Evolutionary conservation across 1,284 basidiomycete genomes (phyloP).

Genomic region (Cutaneotrichosporon sp.): DNA sequence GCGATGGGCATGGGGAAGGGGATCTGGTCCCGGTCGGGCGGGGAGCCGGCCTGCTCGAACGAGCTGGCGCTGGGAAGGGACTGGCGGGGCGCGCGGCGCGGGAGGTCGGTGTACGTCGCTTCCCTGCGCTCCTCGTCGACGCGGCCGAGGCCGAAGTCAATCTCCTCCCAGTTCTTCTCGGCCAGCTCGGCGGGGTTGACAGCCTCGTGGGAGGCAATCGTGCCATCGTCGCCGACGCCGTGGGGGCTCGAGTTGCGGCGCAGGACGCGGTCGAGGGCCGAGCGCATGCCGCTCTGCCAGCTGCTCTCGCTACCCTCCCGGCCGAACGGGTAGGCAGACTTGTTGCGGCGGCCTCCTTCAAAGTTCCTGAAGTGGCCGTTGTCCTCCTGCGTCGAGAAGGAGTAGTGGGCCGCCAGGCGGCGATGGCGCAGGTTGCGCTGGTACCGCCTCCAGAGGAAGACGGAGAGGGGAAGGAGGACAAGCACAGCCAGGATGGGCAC

Average conservation of each 20-base stretch:
- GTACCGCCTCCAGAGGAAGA: slow-evolving; percentile 41
- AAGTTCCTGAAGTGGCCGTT: slow-evolving; percentile 23
- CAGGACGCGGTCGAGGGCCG: slow-evolving; percentile 21
- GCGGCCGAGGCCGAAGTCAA: slow-evolving; percentile 48
- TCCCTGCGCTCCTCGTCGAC: slow-evolving; percentile 36
- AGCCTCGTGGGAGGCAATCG: slow-evolving; percentile 18
- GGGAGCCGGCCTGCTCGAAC: slow-evolving; percentile 6
- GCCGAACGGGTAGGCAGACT: slow-evolving; percentile 34
- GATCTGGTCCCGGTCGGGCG: neutral
- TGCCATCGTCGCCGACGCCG: slow-evolving; percentile 22
- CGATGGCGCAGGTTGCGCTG: slow-evolving; percentile 38
- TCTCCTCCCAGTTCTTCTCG: slow-evolving; percentile 47
- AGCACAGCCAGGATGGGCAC: slow-evolving; percentile 37
- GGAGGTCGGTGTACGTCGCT: slow-evolving; percentile 19
- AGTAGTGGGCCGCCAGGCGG: slow-evolving; percentile 46
- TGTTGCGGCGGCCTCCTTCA: slow-evolving; percentile 19
- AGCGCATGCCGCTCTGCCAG: slow-evolving; percentile 21
- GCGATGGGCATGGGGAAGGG: slow-evolving; percentile 24
- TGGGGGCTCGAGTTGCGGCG: slow-evolving; percentile 13
- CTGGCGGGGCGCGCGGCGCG: slow-evolving; percentile 5
- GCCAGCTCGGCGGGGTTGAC: slow-evolving; percentile 22
- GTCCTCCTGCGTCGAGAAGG: slow-evolving; percentile 43
- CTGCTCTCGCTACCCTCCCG: slow-evolving; percentile 30
- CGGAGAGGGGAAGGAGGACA: slow-evolving; percentile 30
- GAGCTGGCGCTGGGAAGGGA: slow-evolving; percentile 1